Percentiles rank a stretch among this genome's conserved stretches.
phyloP scores from a whole-genome alignment of 768 basidiomycete species.

The Mycena galericulata region DNA sequence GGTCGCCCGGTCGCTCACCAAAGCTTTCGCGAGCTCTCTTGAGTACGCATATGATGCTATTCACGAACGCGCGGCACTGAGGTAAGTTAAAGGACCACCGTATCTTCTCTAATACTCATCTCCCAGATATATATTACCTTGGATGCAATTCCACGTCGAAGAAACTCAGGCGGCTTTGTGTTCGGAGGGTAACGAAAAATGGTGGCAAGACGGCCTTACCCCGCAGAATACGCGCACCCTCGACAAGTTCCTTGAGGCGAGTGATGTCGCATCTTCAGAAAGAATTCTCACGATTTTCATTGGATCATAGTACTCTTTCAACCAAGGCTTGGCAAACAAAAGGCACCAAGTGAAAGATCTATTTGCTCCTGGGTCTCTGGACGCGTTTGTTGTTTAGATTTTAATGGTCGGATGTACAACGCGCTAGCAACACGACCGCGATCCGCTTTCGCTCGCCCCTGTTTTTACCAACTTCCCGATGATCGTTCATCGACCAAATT shows the following conservation, averaged over 20 bases:
- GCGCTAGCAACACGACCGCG: too few species aligned
- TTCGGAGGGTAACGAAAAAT: constrained; percentile 27
- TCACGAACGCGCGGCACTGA: constrained; percentile 32
- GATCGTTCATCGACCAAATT: too few species aligned
- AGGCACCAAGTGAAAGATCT: constrained; percentile 33
- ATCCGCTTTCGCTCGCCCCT: too few species aligned
- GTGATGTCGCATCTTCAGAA: neutral
- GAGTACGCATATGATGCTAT: constrained; percentile 38
- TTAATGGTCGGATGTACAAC: neutral
- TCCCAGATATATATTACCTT: constrained; percentile 30
- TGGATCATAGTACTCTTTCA: constrained; percentile 27
- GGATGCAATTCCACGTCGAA: constrained; percentile 36
- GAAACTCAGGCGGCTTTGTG: constrained; percentile 33
- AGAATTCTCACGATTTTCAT: neutral
- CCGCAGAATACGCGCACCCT: constrained; percentile 32
- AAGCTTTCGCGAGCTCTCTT: constrained; percentile 31
- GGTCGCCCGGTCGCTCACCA: constrained; percentile 33
- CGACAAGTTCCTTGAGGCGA: constrained; percentile 34
- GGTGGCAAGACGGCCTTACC: constrained; percentile 37
- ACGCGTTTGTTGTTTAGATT: constrained; percentile 25
- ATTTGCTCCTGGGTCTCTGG: constrained; percentile 32
- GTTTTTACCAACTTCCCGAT: too few species aligned
- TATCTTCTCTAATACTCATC: neutral
- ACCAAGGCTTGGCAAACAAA: constrained; percentile 34
- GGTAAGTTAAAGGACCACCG: neutral